phyloP scores from a whole-genome alignment of 305 asterid genomes.

The Lippia alba region DNA sequence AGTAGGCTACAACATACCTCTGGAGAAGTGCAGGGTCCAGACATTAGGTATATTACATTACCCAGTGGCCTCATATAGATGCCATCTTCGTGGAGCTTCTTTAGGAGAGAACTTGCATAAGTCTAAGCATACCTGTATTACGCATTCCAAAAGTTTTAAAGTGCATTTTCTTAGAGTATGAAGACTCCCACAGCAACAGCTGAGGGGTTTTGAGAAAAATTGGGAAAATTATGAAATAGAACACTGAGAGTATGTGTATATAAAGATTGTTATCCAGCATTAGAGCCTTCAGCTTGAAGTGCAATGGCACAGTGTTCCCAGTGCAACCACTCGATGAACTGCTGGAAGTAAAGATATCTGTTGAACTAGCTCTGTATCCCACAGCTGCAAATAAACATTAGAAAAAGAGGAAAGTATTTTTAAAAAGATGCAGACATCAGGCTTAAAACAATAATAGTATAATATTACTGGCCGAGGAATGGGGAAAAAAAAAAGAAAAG shows the following conservation, averaged over 20 bases:
- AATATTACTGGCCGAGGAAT: too few relatives aligned
- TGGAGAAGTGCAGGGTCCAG: conserved; percentile 86
- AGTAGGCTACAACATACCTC: conserved; percentile 56
- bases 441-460: neutral
- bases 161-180: too few relatives aligned
- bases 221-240: conserved; percentile 17
- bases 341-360: conserved; percentile 78
- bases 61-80: conserved; percentile 92
- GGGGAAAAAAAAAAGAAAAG: too few relatives aligned
- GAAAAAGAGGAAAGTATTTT: neutral
- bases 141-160: conserved; percentile 13
- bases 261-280: conserved; percentile 70
- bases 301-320: conserved; percentile 95
- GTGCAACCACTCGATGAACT: conserved; percentile 71
- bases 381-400: conserved; percentile 52
- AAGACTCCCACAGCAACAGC: neutral
- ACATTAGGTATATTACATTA: conserved; percentile 84
- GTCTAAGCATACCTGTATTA: conserved; percentile 81
- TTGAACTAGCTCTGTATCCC: conserved; percentile 71
- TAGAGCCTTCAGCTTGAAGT: conserved; percentile 72
- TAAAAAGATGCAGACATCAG: conserved; percentile 17
- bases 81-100: conserved; percentile 81
- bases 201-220: neutral
- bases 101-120: conserved; percentile 69
- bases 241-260: conserved; percentile 3